Base-by-base conservation (phyloP, 768 basidiomycete species). In the Polyporus arcularius region DNA sequence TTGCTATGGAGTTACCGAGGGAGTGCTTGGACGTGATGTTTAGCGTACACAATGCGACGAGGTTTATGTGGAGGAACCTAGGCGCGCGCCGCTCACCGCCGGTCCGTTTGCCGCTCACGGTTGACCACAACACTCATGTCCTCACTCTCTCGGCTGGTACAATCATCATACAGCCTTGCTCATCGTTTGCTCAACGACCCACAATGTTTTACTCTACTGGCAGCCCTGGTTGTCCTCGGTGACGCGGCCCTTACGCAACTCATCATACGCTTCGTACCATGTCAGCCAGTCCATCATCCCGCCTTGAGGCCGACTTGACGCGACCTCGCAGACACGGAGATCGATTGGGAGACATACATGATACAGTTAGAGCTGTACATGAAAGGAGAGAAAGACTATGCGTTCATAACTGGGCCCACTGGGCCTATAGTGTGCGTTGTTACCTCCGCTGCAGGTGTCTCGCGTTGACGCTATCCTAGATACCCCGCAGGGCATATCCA, bases 301-400 rank as follows among this genome's bases (percentile, higher is more conserved):
- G 48, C 38, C 38, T 53, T 18, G 58, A 32, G 16, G 42, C 43
- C 15, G 12, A 55, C 32, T 45, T 49, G 58, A 58, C 46, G 70
- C 62, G 51, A 63, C 46, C 42, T 43, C 45, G 53, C 78, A 98
- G 96, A 96, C 76, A 98, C 97, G 11, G 96, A 99, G 75, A 99
- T 99, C 68, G 97, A 99, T 76, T 98, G 93, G 87, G 83, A 88
- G 69, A 98, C 97, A 0, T 99, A 99, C 71, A 94, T 98, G 86
- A 78, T 88, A 54, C 97, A 98, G 55, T 82, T 91, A 1, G 81
- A 88, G 57, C 71, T 89, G 43, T 94, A 92, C 75, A 67, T 91
- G 49, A 82, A 85, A 56, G 95, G 95, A 38, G 89, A 96, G 71
- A 80, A 88, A 49, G 84, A 95, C 69, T 99, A 99, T 71, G 80